Evolutionary conservation across 768 basidiomycete genomes (phyloP), one percentile per base, ranked within the genome.

Genomic region (Tephrocybe sp.): DNA sequence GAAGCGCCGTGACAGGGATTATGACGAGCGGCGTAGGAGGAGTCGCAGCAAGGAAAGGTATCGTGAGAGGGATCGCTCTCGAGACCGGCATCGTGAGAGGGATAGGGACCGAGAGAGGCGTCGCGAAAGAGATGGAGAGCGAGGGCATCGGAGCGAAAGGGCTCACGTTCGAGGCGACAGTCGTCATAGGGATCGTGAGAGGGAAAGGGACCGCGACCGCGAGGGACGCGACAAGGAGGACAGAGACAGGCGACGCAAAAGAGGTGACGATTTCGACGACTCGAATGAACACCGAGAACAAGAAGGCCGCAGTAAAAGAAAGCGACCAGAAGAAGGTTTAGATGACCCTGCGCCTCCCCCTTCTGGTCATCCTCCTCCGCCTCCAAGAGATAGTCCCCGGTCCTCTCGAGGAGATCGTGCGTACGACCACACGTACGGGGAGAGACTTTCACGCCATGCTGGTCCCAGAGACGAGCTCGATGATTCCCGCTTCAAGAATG

Each of bases 231-330:
- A 74, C 47, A 62, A 78, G 47, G 79, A 84, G 51, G 79, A 80
- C 49, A 65, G 71, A 42, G 74, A 82, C 50, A 72, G 77, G 52
- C 77, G 88, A 44, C 80, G 90, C 56, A 87, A 86, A 67, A 77
- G 88, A 60, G 74, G 72, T 23, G 87, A 90, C 46, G 81, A 86
- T 23, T 73, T 73, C 0, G 83, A 83, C 17, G 81, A 79, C 39
- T 61, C 62, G 15, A 65, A 63, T n/a, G 75, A 77, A 52, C 46
- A 61, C 24, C 68, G 65, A 45, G 80, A 81, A 46, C 56, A 68
- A 17, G 84, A 82, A 45, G 80, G 83, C 30, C 80, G 85, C 47
- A 68, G 70, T 42, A 91, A 92, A 65, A 78, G 87, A 64, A 88
- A 82, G 68, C 74, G 74, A 58, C 73, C 76, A 25, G 83, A 85